Evolutionary conservation across 805 yeast genomes (phyloP).

Genomic region (Jamesozyma lodderae): DNA sequence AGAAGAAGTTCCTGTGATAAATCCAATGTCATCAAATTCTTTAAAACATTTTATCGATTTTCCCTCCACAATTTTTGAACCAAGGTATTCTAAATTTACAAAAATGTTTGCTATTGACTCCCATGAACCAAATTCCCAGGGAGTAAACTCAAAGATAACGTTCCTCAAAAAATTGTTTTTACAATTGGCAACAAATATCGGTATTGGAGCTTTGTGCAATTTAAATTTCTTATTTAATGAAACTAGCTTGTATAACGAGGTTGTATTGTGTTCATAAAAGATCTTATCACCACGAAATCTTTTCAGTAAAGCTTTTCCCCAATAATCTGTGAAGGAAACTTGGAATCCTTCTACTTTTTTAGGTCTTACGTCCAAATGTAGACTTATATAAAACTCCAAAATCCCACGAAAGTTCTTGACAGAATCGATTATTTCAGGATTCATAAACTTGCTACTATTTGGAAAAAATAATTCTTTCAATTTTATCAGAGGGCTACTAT

Average conservation of each 20-base stretch:
- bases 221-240: slow-evolving; percentile 27
- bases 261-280: slow-evolving; percentile 33
- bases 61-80: slow-evolving; percentile 41
- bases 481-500: slow-evolving; percentile 9
- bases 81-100: slow-evolving; percentile 43
- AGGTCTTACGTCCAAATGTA: slow-evolving; percentile 46
- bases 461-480: slow-evolving; percentile 11
- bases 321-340: slow-evolving; percentile 55
- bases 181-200: slow-evolving; percentile 39
- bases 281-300: slow-evolving; percentile 21
- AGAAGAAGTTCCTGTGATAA: slow-evolving; percentile 55
- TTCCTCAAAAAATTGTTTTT: slow-evolving; percentile 31
- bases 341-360: slow-evolving; percentile 47
- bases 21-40: slow-evolving; percentile 52
- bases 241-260: slow-evolving; percentile 31
- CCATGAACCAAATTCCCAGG: slow-evolving; percentile 65
- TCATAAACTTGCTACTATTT: slow-evolving; percentile 8
- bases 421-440: slow-evolving; percentile 14
- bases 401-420: slow-evolving; percentile 28
- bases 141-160: slow-evolving; percentile 48
- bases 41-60: slow-evolving; percentile 35
- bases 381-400: slow-evolving; percentile 39
- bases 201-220: slow-evolving; percentile 36
- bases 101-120: slow-evolving; percentile 40
- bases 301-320: slow-evolving; percentile 55